Evolutionary conservation across 2,329 filamentous ascomycete genomes (phyloP).

Genomic region (Aspergillus costaricaensis): DNA sequence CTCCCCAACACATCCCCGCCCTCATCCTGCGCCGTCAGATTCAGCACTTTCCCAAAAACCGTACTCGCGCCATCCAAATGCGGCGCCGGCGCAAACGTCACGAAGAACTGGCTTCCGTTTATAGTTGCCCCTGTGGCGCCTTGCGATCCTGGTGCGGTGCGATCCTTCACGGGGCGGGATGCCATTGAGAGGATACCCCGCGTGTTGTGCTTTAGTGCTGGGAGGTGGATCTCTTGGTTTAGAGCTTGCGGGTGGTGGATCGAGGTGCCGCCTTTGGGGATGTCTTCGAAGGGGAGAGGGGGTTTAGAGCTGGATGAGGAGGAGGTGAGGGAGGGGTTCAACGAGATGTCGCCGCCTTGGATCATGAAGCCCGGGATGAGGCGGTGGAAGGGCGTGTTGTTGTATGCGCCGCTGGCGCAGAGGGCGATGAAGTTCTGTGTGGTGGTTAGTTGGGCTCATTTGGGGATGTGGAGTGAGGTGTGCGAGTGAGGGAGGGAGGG

Average conservation of each 20-base stretch:
- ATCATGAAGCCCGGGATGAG: constrained; percentile 66
- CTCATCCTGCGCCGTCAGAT: constrained; percentile 46
- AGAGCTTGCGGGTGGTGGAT: constrained; percentile 55
- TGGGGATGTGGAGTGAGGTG: background rate
- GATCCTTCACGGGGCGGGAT: constrained; percentile 51
- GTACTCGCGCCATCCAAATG: constrained; percentile 69
- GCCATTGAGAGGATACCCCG: constrained; percentile 63
- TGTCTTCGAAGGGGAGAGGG: constrained; percentile 47
- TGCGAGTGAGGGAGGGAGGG: too few relatives aligned
- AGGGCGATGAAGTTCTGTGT: constrained; percentile 65
- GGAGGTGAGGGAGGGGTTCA: constrained; percentile 43
- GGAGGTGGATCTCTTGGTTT: constrained; percentile 63
- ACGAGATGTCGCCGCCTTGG: constrained; percentile 59
- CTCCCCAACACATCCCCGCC: constrained; percentile 48
- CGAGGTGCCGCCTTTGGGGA: constrained; percentile 59
- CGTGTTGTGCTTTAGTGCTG: constrained; percentile 58
- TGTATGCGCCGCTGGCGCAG: constrained; percentile 62
- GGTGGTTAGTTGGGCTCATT: constrained; percentile 3
- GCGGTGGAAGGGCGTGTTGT: constrained; percentile 64
- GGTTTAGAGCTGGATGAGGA: constrained; percentile 39
- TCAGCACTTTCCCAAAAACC: constrained; percentile 64
- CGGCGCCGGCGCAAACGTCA: constrained; percentile 61
- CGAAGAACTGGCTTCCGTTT: constrained; percentile 66
- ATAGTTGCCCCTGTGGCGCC: constrained; percentile 40
- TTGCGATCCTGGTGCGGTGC: constrained; percentile 50